These are phyloP conservation scores for Wilcoxina mikolae DNA, from an alignment of 495 filamentous ascomycete species.

Conservation along the genomic window DNA sequence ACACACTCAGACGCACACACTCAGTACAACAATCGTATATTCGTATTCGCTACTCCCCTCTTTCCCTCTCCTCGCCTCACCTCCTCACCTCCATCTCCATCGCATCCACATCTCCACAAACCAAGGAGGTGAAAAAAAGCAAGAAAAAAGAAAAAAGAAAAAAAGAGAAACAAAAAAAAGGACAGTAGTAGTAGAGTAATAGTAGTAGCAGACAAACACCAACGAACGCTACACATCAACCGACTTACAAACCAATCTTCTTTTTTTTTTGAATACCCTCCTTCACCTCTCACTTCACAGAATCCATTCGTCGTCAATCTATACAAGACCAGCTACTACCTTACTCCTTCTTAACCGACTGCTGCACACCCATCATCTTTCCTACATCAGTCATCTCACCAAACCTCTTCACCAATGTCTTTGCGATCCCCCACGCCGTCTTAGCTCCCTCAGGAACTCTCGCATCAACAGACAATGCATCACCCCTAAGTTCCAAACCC, in stretches of 20 bases:
- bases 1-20: too few species aligned
- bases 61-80: too few species aligned
- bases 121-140: too few species aligned
- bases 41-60: too few species aligned
- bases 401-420: slow-evolving; percentile 55
- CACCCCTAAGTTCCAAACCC: slow-evolving; percentile 55
- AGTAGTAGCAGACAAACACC: background rate
- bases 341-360: slow-evolving; percentile 40
- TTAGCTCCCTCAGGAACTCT: slow-evolving; percentile 71
- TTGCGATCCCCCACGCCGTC: slow-evolving; percentile 68
- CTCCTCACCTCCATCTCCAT: too few species aligned
- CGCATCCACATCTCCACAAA: too few species aligned
- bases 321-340: background rate
- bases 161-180: background rate
- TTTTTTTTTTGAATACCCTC: background rate
- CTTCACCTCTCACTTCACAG: background rate
- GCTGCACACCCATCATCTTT: slow-evolving; percentile 44
- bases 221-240: background rate
- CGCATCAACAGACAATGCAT: slow-evolving; percentile 70
- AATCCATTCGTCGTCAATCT: background rate
- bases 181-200: background rate
- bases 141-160: background rate
- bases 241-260: background rate
- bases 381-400: slow-evolving; percentile 64
- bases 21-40: too few species aligned